Conservation (phyloP, 2,329 filamentous ascomycete genomes). For the Hymenoscyphus linearis region DNA sequence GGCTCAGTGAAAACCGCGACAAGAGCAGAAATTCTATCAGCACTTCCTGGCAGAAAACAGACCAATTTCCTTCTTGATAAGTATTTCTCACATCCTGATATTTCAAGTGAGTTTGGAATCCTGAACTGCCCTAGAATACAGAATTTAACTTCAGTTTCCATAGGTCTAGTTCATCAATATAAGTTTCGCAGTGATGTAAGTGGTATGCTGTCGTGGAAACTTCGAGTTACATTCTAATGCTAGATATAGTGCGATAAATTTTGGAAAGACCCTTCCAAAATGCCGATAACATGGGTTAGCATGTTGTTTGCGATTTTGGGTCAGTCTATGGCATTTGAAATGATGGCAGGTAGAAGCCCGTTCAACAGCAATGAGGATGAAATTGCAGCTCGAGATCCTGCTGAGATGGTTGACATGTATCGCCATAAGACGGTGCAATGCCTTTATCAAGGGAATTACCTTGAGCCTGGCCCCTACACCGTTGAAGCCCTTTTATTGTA, state of each 20-base stretch:
- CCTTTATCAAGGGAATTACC: conserved; percentile 46
- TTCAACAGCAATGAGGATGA: conserved; percentile 21
- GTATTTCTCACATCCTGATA: conserved; percentile 47
- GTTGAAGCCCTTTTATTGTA: conserved; percentile 49
- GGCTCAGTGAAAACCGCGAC: conserved; percentile 25
- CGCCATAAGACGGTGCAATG: conserved; percentile 47
- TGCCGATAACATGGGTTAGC: conserved; percentile 46
- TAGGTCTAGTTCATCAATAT: conserved; percentile 41
- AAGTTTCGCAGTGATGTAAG: conserved; percentile 42
- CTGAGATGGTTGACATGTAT: conserved; percentile 42
- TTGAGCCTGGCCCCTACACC: conserved; percentile 43
- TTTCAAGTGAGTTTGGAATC: conserved; percentile 38
- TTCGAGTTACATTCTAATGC: conserved; percentile 4
- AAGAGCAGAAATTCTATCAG: conserved; percentile 42
- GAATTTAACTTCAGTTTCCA: not conserved
- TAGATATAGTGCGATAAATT: conserved; percentile 27
- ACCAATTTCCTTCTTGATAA: conserved; percentile 45
- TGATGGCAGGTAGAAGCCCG: not conserved
- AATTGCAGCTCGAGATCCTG: conserved; percentile 36
- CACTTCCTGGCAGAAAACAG: conserved; percentile 42
- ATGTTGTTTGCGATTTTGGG: conserved; percentile 36
- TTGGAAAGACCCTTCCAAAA: conserved; percentile 25
- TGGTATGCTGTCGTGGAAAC: not conserved
- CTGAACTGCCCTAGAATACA: not conserved
- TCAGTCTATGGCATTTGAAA: conserved; percentile 23